Evolutionary conservation across 352 stramenopile species (phyloP).

Genomic region (Pythium dissimile): DNA sequence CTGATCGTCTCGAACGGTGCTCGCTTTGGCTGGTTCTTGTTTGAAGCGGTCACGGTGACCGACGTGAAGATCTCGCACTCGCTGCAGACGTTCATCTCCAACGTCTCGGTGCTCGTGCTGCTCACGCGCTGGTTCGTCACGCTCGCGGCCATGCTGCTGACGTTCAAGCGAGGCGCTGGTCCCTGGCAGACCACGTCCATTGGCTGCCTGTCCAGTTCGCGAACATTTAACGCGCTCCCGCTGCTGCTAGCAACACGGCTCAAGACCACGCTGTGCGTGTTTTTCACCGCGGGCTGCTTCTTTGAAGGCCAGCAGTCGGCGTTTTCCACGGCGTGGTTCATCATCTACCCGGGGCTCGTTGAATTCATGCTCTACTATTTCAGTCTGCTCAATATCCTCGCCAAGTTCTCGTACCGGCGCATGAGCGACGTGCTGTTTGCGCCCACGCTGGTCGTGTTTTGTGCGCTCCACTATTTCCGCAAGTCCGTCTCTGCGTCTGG

Average conservation of each 20-base stretch:
- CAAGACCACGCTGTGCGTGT: constrained; percentile 17
- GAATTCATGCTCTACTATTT: constrained; percentile 25
- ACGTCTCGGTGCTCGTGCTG: constrained; percentile 23
- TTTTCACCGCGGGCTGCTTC: constrained; percentile 24
- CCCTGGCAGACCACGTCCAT: constrained; percentile 15
- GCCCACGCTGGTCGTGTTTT: constrained; percentile 27
- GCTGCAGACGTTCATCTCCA: constrained; percentile 31
- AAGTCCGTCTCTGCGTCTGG: constrained; percentile 12
- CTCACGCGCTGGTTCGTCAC: constrained; percentile 31
- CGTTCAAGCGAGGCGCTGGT: not conserved
- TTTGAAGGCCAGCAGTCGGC: constrained; percentile 32
- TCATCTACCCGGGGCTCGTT: constrained; percentile 26
- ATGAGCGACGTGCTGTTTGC: constrained; percentile 27
- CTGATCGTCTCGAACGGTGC: constrained; percentile 23
- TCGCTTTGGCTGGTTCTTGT: constrained; percentile 28
- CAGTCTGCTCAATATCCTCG: constrained; percentile 32
- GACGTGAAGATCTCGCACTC: constrained; percentile 24
- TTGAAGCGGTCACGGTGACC: not conserved
- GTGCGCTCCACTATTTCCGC: constrained; percentile 23
- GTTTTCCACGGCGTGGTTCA: constrained; percentile 30
- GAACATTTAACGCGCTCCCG: constrained; percentile 22
- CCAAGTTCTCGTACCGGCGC: constrained; percentile 25
- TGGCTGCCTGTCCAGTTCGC: constrained; percentile 14
- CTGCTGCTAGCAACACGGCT: constrained; percentile 9
- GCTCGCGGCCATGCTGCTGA: constrained; percentile 3